Base-by-base conservation (phyloP, 2,329 filamentous ascomycete genomes). In the Pyrenochaeta sp. region DNA sequence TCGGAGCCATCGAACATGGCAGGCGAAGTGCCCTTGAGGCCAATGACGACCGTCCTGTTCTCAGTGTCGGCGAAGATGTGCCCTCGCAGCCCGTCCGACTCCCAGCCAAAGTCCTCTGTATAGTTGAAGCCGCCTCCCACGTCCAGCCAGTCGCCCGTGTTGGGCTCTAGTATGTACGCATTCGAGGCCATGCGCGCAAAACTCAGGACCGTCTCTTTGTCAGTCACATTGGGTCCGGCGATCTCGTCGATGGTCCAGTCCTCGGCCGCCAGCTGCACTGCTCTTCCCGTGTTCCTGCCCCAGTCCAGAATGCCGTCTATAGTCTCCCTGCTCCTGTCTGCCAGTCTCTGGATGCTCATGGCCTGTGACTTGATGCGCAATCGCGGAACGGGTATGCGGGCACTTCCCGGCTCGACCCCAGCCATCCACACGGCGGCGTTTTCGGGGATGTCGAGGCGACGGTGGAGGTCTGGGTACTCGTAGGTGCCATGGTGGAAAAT, bases 1-100 rank as follows among this genome's bases (percentile, higher is more conserved):
- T 92, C 93, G 24, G 93, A 89, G n/a, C 94, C 94, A 69, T 97
- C 93, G 66, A 96, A 97, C 3, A 97, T 86, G 9, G 94, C 93
- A 2, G 87, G 84, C 7, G 74, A 89, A 0, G 92, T 96, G 40
- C 93, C 94, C 74, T 99, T 99, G 43, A 99, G 74, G 4, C 90
- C 92, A 53, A 97, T 94, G 28, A 97, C 85, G 39, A 97, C 81
- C 1, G 93, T 97, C 23, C 83, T 83, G 70, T 97, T 96, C 26
- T 75, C 82, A 60, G 91, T 84, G 63, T 97, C 91, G 11, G 89
- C 87, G 73, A 93, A 97, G 42, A 99, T 85, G 69, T 99, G 94
- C 2, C 94, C 94, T 42, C 93, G 85, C 18, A 97, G 79, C 3
- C 93, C 93, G 68, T 97, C 92, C 23, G 77, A 77, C 68, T 95